Conservation (phyloP, 345 rosid genomes). For the Orychophragmus violaceus region DNA sequence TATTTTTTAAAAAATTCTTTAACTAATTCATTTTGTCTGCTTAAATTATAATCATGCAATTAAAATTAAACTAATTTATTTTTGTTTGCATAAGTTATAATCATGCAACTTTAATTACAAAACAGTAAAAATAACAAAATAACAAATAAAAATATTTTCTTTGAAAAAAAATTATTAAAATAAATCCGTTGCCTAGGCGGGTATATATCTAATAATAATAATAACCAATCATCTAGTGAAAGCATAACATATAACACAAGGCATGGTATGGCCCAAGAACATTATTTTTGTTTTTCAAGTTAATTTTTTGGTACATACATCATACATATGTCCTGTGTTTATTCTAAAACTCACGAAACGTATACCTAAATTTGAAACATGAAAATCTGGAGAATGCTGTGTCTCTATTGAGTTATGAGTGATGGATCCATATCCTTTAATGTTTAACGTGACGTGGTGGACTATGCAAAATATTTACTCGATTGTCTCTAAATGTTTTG, state of each 20-base stretch:
- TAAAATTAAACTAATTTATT: no score
- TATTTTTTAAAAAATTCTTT: no score
- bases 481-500: conserved; percentile 4
- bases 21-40: no score
- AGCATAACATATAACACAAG: conserved; percentile 17
- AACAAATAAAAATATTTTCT: no score
- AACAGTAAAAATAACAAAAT: no score
- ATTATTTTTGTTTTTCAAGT: conserved; percentile 20
- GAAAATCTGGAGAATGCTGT: conserved; percentile 12
- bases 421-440: not conserved
- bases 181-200: no score
- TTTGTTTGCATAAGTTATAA: no score
- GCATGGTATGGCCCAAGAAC: conserved; percentile 32
- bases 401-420: not conserved
- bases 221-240: conserved; percentile 30
- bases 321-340: conserved; percentile 20
- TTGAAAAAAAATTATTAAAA: no score
- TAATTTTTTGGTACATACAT: not conserved
- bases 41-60: no score
- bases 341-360: not conserved
- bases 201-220: no score
- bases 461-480: conserved; percentile 20
- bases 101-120: no score
- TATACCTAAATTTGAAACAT: conserved; percentile 1
- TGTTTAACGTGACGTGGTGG: conserved; percentile 41